A percentile compares a stretch with the other conserved stretches of the same genome.
phyloP scores from a whole-genome alignment of 768 basidiomycete genomes.

The Saitozyma sp. region DNA sequence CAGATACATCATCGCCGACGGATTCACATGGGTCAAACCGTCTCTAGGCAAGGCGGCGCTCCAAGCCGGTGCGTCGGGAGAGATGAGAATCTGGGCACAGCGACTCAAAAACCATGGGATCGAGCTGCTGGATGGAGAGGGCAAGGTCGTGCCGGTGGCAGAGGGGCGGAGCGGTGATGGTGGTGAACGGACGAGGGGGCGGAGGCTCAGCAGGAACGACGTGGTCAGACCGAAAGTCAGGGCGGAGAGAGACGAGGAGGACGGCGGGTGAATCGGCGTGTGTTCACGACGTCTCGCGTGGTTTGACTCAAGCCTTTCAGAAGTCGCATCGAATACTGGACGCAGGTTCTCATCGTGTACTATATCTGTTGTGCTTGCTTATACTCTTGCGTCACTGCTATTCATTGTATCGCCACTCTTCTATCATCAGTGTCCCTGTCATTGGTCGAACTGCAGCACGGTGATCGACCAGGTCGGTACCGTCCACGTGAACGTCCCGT shows the following conservation, averaged over 20 bases:
- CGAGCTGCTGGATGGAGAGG: conserved; percentile 44
- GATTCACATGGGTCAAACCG: conserved; percentile 38
- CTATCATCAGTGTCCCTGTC: no score
- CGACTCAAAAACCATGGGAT: conserved; percentile 25
- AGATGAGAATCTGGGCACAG: conserved; percentile 37
- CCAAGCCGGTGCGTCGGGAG: conserved; percentile 42
- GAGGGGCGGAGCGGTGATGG: neutral
- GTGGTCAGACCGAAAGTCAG: conserved; percentile 5
- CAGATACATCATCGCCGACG: conserved; percentile 32
- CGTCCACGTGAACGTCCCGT: no score
- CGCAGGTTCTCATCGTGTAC: no score
- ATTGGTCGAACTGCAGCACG: no score
- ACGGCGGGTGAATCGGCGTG: neutral
- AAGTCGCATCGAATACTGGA: no score
- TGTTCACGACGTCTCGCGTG: no score
- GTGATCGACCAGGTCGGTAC: no score
- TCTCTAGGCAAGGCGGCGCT: conserved; percentile 39
- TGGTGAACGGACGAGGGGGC: neutral
- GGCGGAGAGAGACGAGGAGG: conserved; percentile 4
- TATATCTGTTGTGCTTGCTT: no score
- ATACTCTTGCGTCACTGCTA: no score
- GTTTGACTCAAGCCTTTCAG: no score
- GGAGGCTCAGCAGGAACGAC: neutral
- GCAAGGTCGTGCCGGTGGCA: conserved; percentile 25
- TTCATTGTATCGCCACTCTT: no score